Evolutionary conservation across 2,329 filamentous ascomycete species (phyloP).

Genomic region (Coleophoma crateriformis): DNA sequence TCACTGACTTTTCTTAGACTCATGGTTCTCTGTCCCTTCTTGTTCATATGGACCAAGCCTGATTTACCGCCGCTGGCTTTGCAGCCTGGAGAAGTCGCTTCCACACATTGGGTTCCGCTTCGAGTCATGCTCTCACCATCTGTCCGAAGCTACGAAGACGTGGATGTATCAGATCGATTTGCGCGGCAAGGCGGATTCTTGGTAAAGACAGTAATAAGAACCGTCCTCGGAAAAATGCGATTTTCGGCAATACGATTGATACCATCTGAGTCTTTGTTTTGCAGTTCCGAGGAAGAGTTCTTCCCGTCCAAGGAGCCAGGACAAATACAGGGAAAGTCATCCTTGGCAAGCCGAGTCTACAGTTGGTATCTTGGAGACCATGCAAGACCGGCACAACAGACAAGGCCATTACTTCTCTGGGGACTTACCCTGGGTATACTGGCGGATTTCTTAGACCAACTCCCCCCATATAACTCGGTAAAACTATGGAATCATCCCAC

Average conservation of each 20-base stretch:
- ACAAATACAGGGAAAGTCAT: no score
- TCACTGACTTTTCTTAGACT: constrained; percentile 36
- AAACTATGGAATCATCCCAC: constrained; percentile 63
- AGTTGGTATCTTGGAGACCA: constrained; percentile 26
- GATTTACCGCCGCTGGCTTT: constrained; percentile 50
- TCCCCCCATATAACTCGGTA: constrained; percentile 57
- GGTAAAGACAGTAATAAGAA: constrained; percentile 46
- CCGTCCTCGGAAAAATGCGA: constrained; percentile 59
- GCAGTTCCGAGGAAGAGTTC: constrained; percentile 43
- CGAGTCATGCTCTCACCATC: constrained; percentile 53
- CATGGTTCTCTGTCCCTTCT: constrained; percentile 65
- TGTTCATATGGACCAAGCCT: constrained; percentile 56
- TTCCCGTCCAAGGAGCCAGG: neutral
- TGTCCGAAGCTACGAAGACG: constrained; percentile 55
- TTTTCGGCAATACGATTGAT: constrained; percentile 59
- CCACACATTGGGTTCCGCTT: constrained; percentile 64
- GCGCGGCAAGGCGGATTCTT: constrained; percentile 49
- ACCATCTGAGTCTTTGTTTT: constrained; percentile 56
- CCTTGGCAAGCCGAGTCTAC: no score
- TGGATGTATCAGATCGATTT: constrained; percentile 58
- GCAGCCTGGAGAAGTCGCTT: constrained; percentile 64
- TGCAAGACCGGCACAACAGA: constrained; percentile 10
- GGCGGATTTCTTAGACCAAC: constrained; percentile 61
- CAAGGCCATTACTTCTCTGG: constrained; percentile 56
- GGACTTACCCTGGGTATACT: constrained; percentile 62